Base-by-base conservation (phyloP, 805 yeast genomes). In the Saturnispora bothae region DNA sequence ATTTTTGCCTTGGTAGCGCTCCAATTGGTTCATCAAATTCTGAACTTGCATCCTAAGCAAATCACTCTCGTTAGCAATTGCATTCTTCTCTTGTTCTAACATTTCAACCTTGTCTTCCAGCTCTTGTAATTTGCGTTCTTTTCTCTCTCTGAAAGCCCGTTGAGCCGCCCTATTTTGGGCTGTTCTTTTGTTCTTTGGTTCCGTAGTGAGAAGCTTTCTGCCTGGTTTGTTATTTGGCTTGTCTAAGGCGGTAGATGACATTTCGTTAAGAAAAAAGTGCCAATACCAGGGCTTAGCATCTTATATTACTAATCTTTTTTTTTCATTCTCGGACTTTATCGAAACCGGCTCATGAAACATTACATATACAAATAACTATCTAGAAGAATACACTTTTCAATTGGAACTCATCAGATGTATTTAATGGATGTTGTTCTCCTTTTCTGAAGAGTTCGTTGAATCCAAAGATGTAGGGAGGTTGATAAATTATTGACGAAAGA, bases 121-220 rank as follows among this genome's bases (percentile, higher is more conserved):
- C 46, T 85, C 95, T 53, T 76, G 73, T 77, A 92, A 72, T 53
- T 83, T 84, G 36, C 69, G 69, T 58, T 89, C 97, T 57, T 89
- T 89, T 43, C 97, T 73, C 60, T 92, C 97, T 41, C 97, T 68
- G 61, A 85, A 89, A 5, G 97, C 97, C 39, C 97, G 68, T 61
- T 92, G 98, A n/a, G 97, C 97, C 3, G 96, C 96, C 51, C 97
- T 71, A 59, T 92, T 89, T 62, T 92, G 97, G 2, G 96, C 96
- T 13, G 95, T 85, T 49, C 98, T 69, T 66, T 84, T 89, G 51
- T 76, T 77, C 54, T 81, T 85, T 48, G 85, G 94, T 15, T 73
- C 69, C 7, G 79, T 74, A 13, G 65, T 70, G 37, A 81, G 64
- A 0, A 84, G 88, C 63, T 83, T 86, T 42, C 95, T 69, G 3